phyloP scores from a whole-genome alignment of 2,329 filamentous ascomycete species.

The Fusarium sp. region DNA sequence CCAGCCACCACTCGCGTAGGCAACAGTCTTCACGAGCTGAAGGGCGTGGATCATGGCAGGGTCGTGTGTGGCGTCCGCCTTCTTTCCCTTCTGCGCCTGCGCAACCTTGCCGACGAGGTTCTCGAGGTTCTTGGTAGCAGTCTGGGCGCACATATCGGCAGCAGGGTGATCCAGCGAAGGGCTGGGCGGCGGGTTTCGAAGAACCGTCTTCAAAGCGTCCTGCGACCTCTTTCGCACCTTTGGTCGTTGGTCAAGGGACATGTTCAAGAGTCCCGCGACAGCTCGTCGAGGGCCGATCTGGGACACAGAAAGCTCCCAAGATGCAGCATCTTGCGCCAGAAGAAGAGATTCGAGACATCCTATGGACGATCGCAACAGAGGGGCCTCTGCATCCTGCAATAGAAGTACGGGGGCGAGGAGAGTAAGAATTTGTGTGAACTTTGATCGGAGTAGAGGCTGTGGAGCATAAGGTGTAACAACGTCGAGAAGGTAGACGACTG shows the following conservation, averaged over 20 bases:
- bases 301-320: constrained; percentile 88
- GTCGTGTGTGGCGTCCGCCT: constrained; percentile 76
- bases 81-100: constrained; percentile 72
- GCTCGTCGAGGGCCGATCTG: constrained; percentile 89
- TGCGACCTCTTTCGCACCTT: constrained; percentile 96
- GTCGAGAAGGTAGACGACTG: constrained; percentile 96
- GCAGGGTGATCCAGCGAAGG: constrained; percentile 95
- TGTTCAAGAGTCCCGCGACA: constrained; percentile 84
- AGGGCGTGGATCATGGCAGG: constrained; percentile 91
- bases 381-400: constrained; percentile 84
- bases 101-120: constrained; percentile 76
- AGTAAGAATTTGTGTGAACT: constrained; percentile 93
- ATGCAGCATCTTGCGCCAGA: constrained; percentile 85
- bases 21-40: constrained; percentile 91
- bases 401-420: constrained; percentile 87
- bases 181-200: constrained; percentile 88
- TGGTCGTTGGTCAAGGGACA: constrained; percentile 88
- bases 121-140: constrained; percentile 82
- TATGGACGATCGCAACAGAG: constrained; percentile 87
- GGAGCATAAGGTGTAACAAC: constrained; percentile 88
- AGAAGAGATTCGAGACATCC: constrained; percentile 94
- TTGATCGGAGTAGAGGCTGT: constrained; percentile 87
- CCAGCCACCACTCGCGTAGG: constrained; percentile 90
- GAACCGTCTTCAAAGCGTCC: constrained; percentile 85
- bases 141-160: constrained; percentile 95